Conservation (phyloP, 805 yeast species). For the Candida broadrunensis region DNA sequence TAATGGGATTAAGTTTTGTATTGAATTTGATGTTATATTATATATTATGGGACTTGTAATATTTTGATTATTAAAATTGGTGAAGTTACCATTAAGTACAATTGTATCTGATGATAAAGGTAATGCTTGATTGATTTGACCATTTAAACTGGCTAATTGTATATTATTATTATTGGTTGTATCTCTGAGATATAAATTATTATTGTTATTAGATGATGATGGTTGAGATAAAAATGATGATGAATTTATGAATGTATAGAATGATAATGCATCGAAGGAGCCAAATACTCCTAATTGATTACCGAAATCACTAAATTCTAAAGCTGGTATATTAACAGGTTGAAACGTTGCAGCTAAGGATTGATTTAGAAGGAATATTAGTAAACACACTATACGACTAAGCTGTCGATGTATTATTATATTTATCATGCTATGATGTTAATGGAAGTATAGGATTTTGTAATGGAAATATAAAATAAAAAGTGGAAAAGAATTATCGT, state of each 20-base stretch:
- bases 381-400: not conserved
- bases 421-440: not conserved
- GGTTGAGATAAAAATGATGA: conserved; percentile 16
- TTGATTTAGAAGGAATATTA: not conserved
- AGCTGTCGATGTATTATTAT: not conserved
- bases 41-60: conserved; percentile 33
- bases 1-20: conserved; percentile 19
- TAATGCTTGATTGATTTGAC: conserved; percentile 25
- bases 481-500: too few species aligned
- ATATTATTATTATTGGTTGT: conserved; percentile 12
- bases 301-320: conserved; percentile 24
- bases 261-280: conserved; percentile 23
- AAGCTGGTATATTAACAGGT: conserved; percentile 13
- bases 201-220: conserved; percentile 4
- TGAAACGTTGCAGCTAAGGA: conserved; percentile 3
- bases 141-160: conserved; percentile 28
- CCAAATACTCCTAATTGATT: conserved; percentile 31
- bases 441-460: too few species aligned
- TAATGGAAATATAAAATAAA: too few species aligned
- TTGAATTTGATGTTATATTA: conserved; percentile 23
- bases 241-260: conserved; percentile 23
- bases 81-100: conserved; percentile 35
- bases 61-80: conserved; percentile 23
- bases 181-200: conserved; percentile 22
- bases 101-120: conserved; percentile 24